A percentile compares a stretch with the other conserved stretches of the same genome.
Conservation (phyloP, 2,329 filamentous ascomycete genomes). For the Neoarthrinium moseri region DNA sequence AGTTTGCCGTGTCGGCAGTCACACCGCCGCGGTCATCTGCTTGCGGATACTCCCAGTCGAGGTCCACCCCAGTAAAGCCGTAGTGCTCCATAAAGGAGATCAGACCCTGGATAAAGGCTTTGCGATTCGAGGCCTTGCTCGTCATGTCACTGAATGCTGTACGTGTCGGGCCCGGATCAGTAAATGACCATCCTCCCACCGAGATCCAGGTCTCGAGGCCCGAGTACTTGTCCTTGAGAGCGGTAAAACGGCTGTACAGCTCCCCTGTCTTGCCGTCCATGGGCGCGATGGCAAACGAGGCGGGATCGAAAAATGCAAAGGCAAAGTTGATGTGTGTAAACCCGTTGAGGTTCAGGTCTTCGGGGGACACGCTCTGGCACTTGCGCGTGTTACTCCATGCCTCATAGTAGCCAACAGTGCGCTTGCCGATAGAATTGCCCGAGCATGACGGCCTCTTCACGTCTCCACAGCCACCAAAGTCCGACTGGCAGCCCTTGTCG, state of each 20-base stretch:
- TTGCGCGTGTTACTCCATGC: not conserved
- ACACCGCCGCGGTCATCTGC: slow-evolving; percentile 36
- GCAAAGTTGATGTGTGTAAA: slow-evolving; percentile 33
- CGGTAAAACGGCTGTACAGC: not conserved
- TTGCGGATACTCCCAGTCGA: slow-evolving; percentile 42
- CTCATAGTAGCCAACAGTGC: slow-evolving; percentile 1
- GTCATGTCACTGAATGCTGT: slow-evolving; percentile 6
- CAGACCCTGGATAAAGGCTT: slow-evolving; percentile 34
- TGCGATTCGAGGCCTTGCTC: slow-evolving; percentile 2
- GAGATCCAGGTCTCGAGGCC: slow-evolving; percentile 7
- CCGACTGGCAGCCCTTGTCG: slow-evolving; percentile 9
- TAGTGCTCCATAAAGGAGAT: slow-evolving; percentile 36
- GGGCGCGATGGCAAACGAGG: not conserved
- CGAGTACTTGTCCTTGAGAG: slow-evolving; percentile 14
- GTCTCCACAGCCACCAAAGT: not conserved
- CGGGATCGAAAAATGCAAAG: slow-evolving; percentile 32
- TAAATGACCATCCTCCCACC: slow-evolving; percentile 7
- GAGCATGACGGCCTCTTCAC: not conserved
- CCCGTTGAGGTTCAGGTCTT: slow-evolving; percentile 20
- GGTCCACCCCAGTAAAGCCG: slow-evolving; percentile 39
- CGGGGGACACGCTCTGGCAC: slow-evolving; percentile 18
- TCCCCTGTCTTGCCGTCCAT: not conserved
- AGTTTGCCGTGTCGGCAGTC: slow-evolving; percentile 32
- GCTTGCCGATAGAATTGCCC: not conserved
- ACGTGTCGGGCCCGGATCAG: not conserved